Evolutionary conservation across 139 green algal genomes (phyloP).

Genomic region (Pleodorina starrii): DNA sequence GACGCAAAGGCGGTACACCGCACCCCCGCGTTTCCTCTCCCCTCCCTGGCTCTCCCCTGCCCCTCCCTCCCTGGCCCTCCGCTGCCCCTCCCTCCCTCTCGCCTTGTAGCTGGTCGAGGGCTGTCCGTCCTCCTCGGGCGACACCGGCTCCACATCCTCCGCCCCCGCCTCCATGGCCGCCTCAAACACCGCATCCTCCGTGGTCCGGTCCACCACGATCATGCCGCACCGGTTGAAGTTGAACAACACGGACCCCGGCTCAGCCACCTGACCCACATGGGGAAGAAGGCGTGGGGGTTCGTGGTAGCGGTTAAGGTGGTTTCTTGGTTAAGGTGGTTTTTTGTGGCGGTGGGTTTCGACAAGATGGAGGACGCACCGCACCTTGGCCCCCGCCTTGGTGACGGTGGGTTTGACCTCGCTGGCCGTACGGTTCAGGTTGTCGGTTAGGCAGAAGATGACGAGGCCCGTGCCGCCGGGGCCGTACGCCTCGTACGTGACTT

Average conservation of each 20-base stretch:
- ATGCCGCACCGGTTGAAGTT: conserved; percentile 83
- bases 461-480: conserved; percentile 89
- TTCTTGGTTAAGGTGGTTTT: no score
- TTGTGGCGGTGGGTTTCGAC: no score
- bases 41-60: not conserved
- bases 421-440: conserved; percentile 90
- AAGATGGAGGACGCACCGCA: no score
- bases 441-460: conserved; percentile 91
- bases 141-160: conserved; percentile 73
- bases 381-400: conserved; percentile 88
- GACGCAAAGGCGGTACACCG: no score
- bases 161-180: conserved; percentile 85
- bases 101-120: conserved; percentile 61
- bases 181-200: conserved; percentile 80
- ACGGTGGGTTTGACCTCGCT: conserved; percentile 78
- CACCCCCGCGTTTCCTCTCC: not conserved
- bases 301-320: no score
- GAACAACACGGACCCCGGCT: conserved; percentile 91
- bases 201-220: conserved; percentile 57
- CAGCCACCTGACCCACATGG: conserved; percentile 69
- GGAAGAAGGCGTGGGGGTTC: not conserved
- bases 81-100: not conserved
- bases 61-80: not conserved
- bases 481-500: conserved; percentile 83
- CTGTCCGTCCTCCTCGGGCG: conserved; percentile 62